Percentiles rank a stretch among this genome's conserved stretches.
phyloP scores from a whole-genome alignment of 1,139 yeast genomes.

The Pichia terricola region DNA sequence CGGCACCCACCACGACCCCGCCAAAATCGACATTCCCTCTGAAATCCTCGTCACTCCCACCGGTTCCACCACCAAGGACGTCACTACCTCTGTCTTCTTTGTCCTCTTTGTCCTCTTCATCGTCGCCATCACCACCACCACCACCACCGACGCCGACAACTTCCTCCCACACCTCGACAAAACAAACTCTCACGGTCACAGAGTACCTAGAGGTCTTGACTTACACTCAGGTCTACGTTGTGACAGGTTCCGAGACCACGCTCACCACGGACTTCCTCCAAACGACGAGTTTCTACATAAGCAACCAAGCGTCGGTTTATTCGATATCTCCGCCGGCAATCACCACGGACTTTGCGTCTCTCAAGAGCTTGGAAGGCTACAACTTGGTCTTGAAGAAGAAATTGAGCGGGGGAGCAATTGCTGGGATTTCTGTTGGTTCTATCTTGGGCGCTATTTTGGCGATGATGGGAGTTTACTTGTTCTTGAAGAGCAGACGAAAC shows the following conservation, averaged over 20 bases:
- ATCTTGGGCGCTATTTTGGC: conserved; percentile 29
- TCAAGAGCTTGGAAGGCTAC: neutral
- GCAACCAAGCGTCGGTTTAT: conserved; percentile 16
- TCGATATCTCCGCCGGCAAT: conserved; percentile 21
- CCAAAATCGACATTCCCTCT: too few species aligned
- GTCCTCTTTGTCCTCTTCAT: too few species aligned
- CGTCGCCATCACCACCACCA: too few species aligned
- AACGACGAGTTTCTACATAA: conserved; percentile 20
- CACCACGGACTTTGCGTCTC: conserved; percentile 15
- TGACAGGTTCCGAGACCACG: conserved; percentile 32
- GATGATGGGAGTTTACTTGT: conserved; percentile 16
- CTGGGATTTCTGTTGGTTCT: conserved; percentile 37
- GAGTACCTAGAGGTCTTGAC: conserved; percentile 11
- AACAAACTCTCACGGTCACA: conserved; percentile 9
- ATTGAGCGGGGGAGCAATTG: conserved; percentile 28
- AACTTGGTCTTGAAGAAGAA: neutral
- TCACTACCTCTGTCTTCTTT: too few species aligned
- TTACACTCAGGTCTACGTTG: conserved; percentile 33
- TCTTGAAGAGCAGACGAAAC: conserved; percentile 13
- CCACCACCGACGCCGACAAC: neutral
- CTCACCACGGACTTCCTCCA: conserved; percentile 29
- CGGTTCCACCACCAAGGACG: too few species aligned
- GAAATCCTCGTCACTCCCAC: too few species aligned
- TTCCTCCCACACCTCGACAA: neutral
- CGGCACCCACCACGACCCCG: too few species aligned